Evolutionary conservation across 2,329 filamentous ascomycete species (phyloP), one percentile per base, ranked within the genome.

Genomic region (Ophiognomonia clavigignenti-juglandacearum): DNA sequence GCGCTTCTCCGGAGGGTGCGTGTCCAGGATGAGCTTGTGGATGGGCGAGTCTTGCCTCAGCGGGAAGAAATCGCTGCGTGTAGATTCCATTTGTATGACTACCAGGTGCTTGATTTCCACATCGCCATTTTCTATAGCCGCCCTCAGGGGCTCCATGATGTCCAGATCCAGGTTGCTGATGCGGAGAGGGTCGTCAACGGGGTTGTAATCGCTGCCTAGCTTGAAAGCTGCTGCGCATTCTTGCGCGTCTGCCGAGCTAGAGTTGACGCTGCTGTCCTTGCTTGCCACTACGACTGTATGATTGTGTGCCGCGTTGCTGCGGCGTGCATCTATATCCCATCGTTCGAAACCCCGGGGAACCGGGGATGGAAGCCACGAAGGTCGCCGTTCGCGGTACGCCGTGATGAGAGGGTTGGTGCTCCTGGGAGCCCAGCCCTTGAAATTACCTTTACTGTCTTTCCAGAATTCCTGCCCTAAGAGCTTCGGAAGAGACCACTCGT

Each of bases 21-120:
- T 67, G 2, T 61, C 53, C 3, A 57, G 52, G 0, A 67, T 58
- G 1, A 62, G 62, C 4, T 66, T 57, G 52, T 62, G 66, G 16
- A 71, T 65, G 29, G 67, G 50, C 5, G 64, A 66, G 2, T 62
- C 57, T 46, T 67, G 67, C 31, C 70, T 70, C 22, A 73, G 53
- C 0, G 71, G 70, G 22, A 73, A 73, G 3, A 73, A 63, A 41
- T 73, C 70, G 4, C 66, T 66, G 18, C 70, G 62, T 0, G 69
- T 72, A 36, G 69, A 72, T 45, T 73, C 70, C 2, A 73, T 58
- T n/a, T 69, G 62, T 2, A 73, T 45, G n/a, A 72, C 51, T 11
- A 73, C 55, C 4, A 73, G 59, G 46, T 73, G 69, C 39, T 69
- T 68, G 45, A 73, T 66, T 9, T 63, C 61, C 6, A 70, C 57